Evolutionary conservation across 2,329 filamentous ascomycete species (phyloP).

Genomic region (Colletotrichum spaethianum): DNA sequence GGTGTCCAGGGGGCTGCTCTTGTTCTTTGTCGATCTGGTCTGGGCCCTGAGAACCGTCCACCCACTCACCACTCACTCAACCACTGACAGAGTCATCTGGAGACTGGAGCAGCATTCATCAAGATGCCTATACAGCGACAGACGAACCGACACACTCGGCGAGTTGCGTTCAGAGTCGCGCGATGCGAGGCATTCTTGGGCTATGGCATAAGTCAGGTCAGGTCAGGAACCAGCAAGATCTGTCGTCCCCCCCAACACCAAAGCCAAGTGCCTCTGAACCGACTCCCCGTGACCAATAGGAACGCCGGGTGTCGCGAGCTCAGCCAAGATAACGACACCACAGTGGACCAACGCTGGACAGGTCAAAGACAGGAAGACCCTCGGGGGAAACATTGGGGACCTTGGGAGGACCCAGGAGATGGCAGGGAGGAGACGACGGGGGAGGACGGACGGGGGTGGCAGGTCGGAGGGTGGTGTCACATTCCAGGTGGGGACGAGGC

Average conservation of each 20-base stretch:
- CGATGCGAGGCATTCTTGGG: not conserved
- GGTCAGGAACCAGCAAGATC: not conserved
- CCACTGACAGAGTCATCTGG: not conserved
- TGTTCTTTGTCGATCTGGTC: conserved; percentile 26
- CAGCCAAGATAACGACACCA: conserved; percentile 24
- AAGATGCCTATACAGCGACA: not conserved
- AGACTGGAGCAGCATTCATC: not conserved
- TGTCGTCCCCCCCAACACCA: not conserved
- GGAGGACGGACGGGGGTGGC: conserved; percentile 2
- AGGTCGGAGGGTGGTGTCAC: conserved; percentile 7
- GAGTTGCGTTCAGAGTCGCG: not conserved
- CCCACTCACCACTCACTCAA: not conserved
- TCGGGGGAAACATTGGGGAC: not conserved
- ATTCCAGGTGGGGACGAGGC: conserved; percentile 19
- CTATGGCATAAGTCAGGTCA: not conserved
- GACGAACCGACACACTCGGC: not conserved
- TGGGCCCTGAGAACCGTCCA: conserved; percentile 12
- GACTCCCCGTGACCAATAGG: not conserved
- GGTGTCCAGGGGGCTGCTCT: conserved; percentile 10
- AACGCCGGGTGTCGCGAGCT: conserved; percentile 12
- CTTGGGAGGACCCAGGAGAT: conserved; percentile 15
- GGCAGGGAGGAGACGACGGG: not conserved
- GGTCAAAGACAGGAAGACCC: conserved; percentile 12
- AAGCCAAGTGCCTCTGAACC: not conserved
- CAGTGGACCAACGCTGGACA: conserved; percentile 12